These are phyloP conservation scores for Lasiodiplodia sp. DNA, from an alignment of 2,329 filamentous ascomycete genomes.

Conservation along the genomic window DNA sequence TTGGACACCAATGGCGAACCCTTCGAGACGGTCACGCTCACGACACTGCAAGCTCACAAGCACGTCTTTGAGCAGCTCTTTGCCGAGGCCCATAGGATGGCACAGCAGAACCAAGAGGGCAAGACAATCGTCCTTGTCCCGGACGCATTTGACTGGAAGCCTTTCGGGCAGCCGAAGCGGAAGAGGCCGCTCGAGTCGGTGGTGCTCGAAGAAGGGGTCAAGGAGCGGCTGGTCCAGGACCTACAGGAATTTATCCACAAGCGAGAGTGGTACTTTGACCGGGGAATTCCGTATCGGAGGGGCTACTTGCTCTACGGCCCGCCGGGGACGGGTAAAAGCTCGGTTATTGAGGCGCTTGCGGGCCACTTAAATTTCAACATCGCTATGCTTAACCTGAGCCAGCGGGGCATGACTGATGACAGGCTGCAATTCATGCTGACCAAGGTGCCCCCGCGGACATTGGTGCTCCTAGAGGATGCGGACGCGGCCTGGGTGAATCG, in stretches of 20 bases:
- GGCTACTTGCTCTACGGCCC: slow-evolving; percentile 91
- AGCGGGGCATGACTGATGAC: slow-evolving; percentile 89
- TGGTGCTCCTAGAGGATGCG: slow-evolving; percentile 87
- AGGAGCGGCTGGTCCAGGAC: slow-evolving; percentile 80
- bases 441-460: slow-evolving; percentile 81
- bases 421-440: slow-evolving; percentile 85
- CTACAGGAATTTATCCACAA: slow-evolving; percentile 82
- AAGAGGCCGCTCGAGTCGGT: slow-evolving; percentile 91
- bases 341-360: slow-evolving; percentile 93
- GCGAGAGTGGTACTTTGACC: slow-evolving; percentile 87
- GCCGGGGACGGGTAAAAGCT: slow-evolving; percentile 91
- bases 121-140: slow-evolving; percentile 93
- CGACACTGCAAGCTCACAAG: slow-evolving; percentile 87
- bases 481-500: slow-evolving; percentile 90
- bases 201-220: slow-evolving; percentile 81
- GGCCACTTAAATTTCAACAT: slow-evolving; percentile 93
- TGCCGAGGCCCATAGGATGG: slow-evolving; percentile 81
- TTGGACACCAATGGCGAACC: slow-evolving; percentile 83
- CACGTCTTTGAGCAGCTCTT: slow-evolving; percentile 92
- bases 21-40: slow-evolving; percentile 92
- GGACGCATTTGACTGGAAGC: slow-evolving; percentile 78
- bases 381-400: slow-evolving; percentile 89
- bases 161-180: slow-evolving; percentile 81
- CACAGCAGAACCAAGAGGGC: slow-evolving; percentile 81
- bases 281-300: slow-evolving; percentile 91